Evolutionary conservation across 805 yeast species (phyloP), one percentile per base, ranked within the genome.

Genomic region (Debaryomyces castellii): DNA sequence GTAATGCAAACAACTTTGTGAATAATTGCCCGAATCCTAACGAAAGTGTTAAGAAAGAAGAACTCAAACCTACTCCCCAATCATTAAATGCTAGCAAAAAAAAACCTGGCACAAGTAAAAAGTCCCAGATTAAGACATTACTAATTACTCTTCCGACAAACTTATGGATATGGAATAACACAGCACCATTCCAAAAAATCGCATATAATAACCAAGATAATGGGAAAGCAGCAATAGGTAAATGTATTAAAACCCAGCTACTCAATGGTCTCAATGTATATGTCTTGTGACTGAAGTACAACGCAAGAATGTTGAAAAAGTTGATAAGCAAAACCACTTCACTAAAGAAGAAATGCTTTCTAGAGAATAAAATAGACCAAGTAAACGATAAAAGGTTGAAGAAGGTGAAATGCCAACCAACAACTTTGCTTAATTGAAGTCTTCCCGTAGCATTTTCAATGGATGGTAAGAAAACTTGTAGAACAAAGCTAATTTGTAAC

Each of bases 181-280:
- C 85, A 1, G 95, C 90, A 39, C 95, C 95, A 59, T 85, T 86
- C 96, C 96, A 89, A 71, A 87, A 85, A 32, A 88, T 60, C 20
- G 82, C 83, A 58, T 82, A 86, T 47, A 85, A 60, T 30, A 83
- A 66, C 96, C 96, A 89, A 25, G 86, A 73, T 45, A 86, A 63
- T 11, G 96, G 95, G 55, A 87, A 53, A 0, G 91, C 88, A 8
- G 81, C 76, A 11, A 76, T 74, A 12, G 92, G 77, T 52, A 82
- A 65, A 64, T 89, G 95, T 42, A 86, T 69, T 32, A 80, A 64
- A 24, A 81, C 51, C 78, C 83, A 82, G 48, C 71, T 73, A 44
- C 67, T 50, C 40, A 81, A 52, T 8, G 82, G 82, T 45, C 73
- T 71, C 58, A 83, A 69, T 14, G 75, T 54, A 57, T 76, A 81